Conservation (phyloP, 164 flowering plant genomes). For the Protea cynaroides region DNA sequence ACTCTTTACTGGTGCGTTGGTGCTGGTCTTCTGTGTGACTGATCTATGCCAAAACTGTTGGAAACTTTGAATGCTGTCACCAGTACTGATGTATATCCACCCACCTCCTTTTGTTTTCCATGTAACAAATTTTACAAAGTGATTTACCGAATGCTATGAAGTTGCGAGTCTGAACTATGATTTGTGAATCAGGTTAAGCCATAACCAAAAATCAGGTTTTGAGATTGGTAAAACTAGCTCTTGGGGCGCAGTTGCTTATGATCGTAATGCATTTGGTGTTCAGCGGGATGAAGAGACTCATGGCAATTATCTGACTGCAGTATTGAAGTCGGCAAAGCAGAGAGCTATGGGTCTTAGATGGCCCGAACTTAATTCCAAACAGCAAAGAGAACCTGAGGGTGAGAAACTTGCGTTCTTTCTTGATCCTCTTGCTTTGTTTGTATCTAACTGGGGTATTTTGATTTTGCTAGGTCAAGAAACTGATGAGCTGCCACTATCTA, state of each 20-base stretch:
- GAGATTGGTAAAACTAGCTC: slow-evolving; percentile 37
- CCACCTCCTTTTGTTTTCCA: too few species aligned
- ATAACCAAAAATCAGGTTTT: slow-evolving; percentile 21
- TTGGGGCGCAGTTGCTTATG: slow-evolving; percentile 46
- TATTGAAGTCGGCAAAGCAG: slow-evolving; percentile 60
- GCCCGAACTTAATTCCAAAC: slow-evolving; percentile 45
- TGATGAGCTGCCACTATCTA: slow-evolving; percentile 53
- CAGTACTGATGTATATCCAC: too few species aligned
- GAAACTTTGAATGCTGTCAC: too few species aligned
- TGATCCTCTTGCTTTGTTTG: slow-evolving; percentile 14
- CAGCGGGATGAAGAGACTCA: slow-evolving; percentile 27
- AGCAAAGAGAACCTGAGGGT: slow-evolving; percentile 7
- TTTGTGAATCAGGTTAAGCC: slow-evolving; percentile 24
- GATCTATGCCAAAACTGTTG: too few species aligned
- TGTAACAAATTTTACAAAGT: too few species aligned
- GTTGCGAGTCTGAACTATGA: too few species aligned
- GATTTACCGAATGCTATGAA: too few species aligned
- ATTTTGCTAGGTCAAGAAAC: slow-evolving; percentile 24
- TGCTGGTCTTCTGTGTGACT: too few species aligned
- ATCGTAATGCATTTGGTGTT: slow-evolving; percentile 18
- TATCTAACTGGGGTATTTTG: slow-evolving; percentile 21
- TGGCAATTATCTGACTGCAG: slow-evolving; percentile 45
- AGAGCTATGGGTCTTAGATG: slow-evolving; percentile 54
- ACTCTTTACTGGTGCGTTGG: too few species aligned
- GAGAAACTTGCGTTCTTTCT: slow-evolving; percentile 18